Base-by-base conservation (phyloP, 225 moss, liverwort and hornwort species). In the Marchantia polymorpha region DNA sequence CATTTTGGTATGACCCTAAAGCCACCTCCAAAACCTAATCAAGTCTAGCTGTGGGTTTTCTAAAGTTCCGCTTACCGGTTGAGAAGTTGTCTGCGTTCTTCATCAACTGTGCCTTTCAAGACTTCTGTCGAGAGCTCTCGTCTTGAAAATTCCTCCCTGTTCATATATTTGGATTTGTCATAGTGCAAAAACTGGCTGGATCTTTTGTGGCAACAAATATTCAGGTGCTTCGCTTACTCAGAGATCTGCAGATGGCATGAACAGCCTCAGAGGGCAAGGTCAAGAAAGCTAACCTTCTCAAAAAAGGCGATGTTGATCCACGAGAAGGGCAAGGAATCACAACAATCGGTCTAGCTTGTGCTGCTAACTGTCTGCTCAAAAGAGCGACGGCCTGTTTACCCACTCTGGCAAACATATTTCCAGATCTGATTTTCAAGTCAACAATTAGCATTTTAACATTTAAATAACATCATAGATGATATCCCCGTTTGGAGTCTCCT, bases 61-160 rank as follows among this genome's bases (percentile, higher is more conserved):
- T 25, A 70, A 20, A 20, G 19, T 17, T 7, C 12, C 4, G 74
- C 67, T 10, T 72, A 85, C 85, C 82, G 79, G 56, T 83, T 86
- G 7, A 77, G 77, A 27, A 59, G 72, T 15, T 72, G 80, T 72
- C 82, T 86, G 31, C 85, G 85, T 73, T 86, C 85, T 23, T 68
- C 66, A 46, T 66, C 49, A 50, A 77, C 79, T 55, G 72, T 58
- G 29, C 23, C 19, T n/a, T 69, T 68, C 23, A 77, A 15, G 54
- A 83, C 69, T 52, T 80, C 65, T 13, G 85, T 77, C 16, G 77
- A 77, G 23, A 31, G 64, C 12, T 25, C 10, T 64, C 77, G 22
- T 64, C 56, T 74, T 5, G n/a, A 26, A 11, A 31, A 15, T 31
- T 5, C 53, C 54, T 74, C 74, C 74, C 52, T 74, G 29, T 27